These are phyloP conservation scores for Ochetophila trinervis DNA, from an alignment of 306 rosid species.

Conservation along the genomic window DNA sequence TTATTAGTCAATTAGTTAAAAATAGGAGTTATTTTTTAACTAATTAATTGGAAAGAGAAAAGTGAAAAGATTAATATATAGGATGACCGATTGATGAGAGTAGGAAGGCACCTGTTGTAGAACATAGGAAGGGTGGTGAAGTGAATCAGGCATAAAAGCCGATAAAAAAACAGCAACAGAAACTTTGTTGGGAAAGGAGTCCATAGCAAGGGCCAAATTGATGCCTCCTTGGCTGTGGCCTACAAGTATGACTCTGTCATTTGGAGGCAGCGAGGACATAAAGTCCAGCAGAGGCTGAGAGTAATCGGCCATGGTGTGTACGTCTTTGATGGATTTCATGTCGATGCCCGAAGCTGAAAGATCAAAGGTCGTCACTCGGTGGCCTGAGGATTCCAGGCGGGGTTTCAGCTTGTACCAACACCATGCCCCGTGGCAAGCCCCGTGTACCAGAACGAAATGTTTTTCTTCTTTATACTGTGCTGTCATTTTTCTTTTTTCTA, in stretches of 20 bases:
- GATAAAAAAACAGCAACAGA: conserved; percentile 54
- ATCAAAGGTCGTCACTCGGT: conserved; percentile 46
- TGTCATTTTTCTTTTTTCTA: no score
- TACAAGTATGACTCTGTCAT: conserved; percentile 55
- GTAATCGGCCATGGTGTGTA: no score
- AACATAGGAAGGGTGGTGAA: conserved; percentile 44
- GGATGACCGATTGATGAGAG: no score
- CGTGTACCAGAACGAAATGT: conserved; percentile 70
- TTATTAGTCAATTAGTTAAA: no score
- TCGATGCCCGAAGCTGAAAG: conserved; percentile 55
- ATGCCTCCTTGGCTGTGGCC: conserved; percentile 78
- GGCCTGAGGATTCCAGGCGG: conserved; percentile 39
- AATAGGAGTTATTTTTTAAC: no score
- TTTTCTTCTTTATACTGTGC: not conserved
- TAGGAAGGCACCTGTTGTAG: no score
- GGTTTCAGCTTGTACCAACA: conserved; percentile 63
- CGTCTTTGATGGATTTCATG: conserved; percentile 31
- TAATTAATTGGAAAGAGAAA: no score
- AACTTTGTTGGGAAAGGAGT: conserved; percentile 45
- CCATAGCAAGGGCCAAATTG: conserved; percentile 64
- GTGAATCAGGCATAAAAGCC: conserved; percentile 52
- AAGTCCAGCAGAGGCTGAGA: no score
- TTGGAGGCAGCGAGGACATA: not conserved
- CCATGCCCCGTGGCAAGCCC: conserved; percentile 77
- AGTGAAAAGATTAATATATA: no score